phyloP scores from a whole-genome alignment of 1,284 basidiomycete species.

The Austroboletus novae-zelandiae region DNA sequence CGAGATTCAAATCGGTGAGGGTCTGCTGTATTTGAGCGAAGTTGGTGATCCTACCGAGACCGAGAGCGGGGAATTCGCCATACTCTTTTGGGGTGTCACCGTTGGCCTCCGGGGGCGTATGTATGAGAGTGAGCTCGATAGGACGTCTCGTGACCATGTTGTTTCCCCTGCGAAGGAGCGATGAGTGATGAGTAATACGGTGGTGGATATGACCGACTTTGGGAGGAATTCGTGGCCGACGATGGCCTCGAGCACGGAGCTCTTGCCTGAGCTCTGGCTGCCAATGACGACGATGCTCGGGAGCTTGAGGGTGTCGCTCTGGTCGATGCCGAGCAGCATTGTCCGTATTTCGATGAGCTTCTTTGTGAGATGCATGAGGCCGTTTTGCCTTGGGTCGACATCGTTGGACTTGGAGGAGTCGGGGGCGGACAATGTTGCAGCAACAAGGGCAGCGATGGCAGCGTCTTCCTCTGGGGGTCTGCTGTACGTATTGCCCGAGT shows the following conservation, averaged over 20 bases:
- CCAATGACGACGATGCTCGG: constrained; percentile 98
- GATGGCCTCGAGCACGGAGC: constrained; percentile 94
- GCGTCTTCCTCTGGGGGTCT: constrained; percentile 55
- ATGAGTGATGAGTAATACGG: constrained; percentile 7
- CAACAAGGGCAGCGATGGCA: constrained; percentile 70
- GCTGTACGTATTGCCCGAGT: constrained; percentile 23
- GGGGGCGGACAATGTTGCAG: constrained; percentile 71
- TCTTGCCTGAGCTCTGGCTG: constrained; percentile 97
- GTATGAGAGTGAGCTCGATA: constrained; percentile 95
- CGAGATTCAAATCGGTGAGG: constrained; percentile 92
- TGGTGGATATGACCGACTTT: constrained; percentile 60
- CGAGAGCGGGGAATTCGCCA: constrained; percentile 91
- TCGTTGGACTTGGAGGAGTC: constrained; percentile 49
- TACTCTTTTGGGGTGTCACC: constrained; percentile 76
- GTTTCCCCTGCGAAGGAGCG: constrained; percentile 66
- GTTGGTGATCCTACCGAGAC: constrained; percentile 84
- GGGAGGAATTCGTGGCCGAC: constrained; percentile 98
- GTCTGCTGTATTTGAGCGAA: constrained; percentile 90
- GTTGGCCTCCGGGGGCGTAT: constrained; percentile 63
- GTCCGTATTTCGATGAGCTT: constrained; percentile 96
- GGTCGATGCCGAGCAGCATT: constrained; percentile 93
- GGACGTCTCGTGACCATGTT: constrained; percentile 99
- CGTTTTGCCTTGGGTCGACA: constrained; percentile 55
- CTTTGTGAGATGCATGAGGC: constrained; percentile 88
- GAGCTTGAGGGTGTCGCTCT: constrained; percentile 89